These are phyloP conservation scores for Candida sonorensis DNA, from an alignment of 805 yeast species.

Conservation along the genomic window DNA sequence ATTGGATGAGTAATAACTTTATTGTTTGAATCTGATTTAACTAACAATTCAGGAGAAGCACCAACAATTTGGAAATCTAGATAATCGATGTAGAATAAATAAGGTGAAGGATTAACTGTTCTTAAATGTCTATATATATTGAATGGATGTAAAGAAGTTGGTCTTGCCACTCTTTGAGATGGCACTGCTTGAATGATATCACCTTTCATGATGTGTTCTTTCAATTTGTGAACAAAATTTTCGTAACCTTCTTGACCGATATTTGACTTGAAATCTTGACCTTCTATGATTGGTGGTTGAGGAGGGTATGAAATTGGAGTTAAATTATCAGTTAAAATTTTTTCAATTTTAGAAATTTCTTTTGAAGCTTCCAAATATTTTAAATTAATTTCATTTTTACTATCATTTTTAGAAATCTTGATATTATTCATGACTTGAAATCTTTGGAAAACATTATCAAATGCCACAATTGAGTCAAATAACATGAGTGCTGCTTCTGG, in stretches of 20 bases:
- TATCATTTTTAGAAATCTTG: constrained; percentile 32
- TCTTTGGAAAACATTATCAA: constrained; percentile 90
- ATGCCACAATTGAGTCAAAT: constrained; percentile 83
- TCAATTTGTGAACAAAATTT: constrained; percentile 64
- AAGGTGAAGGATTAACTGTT: constrained; percentile 96
- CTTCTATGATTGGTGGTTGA: constrained; percentile 64
- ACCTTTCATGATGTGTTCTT: constrained; percentile 79
- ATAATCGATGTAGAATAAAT: constrained; percentile 88
- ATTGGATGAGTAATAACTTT: constrained; percentile 92
- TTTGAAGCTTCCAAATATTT: constrained; percentile 48
- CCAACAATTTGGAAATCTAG: constrained; percentile 92
- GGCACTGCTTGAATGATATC: constrained; percentile 98
- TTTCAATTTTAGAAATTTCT: constrained; percentile 53
- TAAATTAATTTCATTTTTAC: constrained; percentile 27
- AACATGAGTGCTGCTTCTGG: constrained; percentile 94
- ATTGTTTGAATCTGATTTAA: constrained; percentile 65
- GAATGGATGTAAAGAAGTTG: constrained; percentile 93
- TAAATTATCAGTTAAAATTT: constrained; percentile 37
- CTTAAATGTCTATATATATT: constrained; percentile 91
- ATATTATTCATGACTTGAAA: constrained; percentile 86
- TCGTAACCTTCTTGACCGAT: constrained; percentile 94
- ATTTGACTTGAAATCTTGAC: constrained; percentile 75
- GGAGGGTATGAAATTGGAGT: constrained; percentile 52
- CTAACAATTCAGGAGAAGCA: constrained; percentile 93
- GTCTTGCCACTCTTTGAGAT: constrained; percentile 92